A percentile compares a stretch with the other conserved stretches of the same genome.
Conservation (phyloP, 164 flowering plant genomes). For the Magnolia kwangsiensis region DNA sequence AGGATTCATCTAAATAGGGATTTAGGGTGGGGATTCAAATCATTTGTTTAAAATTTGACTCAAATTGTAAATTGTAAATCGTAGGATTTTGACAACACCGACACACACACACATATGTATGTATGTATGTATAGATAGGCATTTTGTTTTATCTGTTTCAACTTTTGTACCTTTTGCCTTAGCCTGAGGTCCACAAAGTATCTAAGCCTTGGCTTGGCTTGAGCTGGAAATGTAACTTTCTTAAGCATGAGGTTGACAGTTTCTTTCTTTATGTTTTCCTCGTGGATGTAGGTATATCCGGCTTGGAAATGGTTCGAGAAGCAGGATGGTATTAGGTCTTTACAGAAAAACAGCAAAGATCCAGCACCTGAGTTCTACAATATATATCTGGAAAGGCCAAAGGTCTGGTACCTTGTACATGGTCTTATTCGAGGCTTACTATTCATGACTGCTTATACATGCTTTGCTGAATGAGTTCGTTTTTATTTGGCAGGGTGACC, state of each 20-base stretch:
- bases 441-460: conserved; percentile 4
- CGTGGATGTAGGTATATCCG: conserved; percentile 72
- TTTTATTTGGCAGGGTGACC: conserved; percentile 70
- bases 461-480: not conserved
- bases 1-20: too few species aligned
- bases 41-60: too few species aligned
- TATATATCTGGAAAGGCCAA: conserved; percentile 96
- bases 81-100: too few species aligned
- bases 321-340: conserved; percentile 93
- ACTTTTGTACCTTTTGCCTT: too few species aligned
- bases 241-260: not conserved
- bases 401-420: conserved; percentile 40
- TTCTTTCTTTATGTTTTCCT: not conserved
- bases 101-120: too few species aligned
- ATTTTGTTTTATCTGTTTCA: too few species aligned
- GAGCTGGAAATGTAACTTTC: not conserved
- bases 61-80: too few species aligned
- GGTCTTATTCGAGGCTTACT: not conserved
- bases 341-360: conserved; percentile 82
- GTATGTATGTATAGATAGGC: too few species aligned
- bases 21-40: too few species aligned
- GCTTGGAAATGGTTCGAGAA: conserved; percentile 99
- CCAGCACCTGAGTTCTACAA: conserved; percentile 99
- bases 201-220: too few species aligned
- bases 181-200: too few species aligned